Conservation (phyloP, 2,329 filamentous ascomycete genomes). For the Penicillium sp. region DNA sequence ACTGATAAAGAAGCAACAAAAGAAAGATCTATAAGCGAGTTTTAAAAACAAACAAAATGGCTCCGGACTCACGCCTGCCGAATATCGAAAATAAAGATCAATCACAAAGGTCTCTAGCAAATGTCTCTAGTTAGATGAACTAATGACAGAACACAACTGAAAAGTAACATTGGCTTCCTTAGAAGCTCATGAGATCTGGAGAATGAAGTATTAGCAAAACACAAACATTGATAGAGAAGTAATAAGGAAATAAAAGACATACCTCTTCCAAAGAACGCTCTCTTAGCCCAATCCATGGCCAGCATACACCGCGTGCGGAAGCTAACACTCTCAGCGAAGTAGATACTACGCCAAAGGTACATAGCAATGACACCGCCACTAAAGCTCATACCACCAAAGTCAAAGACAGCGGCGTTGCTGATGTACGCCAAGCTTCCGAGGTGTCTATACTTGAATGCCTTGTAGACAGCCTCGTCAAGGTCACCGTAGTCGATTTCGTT, state of each 20-base stretch:
- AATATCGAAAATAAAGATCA: not conserved
- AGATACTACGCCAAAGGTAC: slow-evolving; percentile 93
- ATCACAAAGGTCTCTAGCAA: not conserved
- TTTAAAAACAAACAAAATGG: not conserved
- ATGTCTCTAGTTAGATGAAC: not conserved
- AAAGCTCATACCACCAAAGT: slow-evolving; percentile 75
- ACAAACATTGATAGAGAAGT: not conserved
- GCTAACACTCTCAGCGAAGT: slow-evolving; percentile 97
- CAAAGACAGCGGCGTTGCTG: slow-evolving; percentile 94
- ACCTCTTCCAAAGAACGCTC: slow-evolving; percentile 94
- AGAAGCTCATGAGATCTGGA: slow-evolving; percentile 57
- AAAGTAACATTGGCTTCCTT: slow-evolving; percentile 11
- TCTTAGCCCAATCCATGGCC: slow-evolving; percentile 99
- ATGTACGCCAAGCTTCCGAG: slow-evolving; percentile 91
- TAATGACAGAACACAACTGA: not conserved
- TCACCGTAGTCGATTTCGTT: slow-evolving; percentile 89
- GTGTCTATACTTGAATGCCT: slow-evolving; percentile 91
- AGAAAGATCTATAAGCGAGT: not conserved
- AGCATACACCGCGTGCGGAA: slow-evolving; percentile 82
- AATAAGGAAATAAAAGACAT: slow-evolving; percentile 39
- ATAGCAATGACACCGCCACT: slow-evolving; percentile 87
- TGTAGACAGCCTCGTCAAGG: slow-evolving; percentile 87
- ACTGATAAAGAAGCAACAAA: not conserved
- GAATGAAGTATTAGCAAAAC: slow-evolving; percentile 7
- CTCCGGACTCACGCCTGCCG: not conserved